Evolutionary conservation across 257 asterid genomes (phyloP).

Genomic region (Rubia yunnanensis): DNA sequence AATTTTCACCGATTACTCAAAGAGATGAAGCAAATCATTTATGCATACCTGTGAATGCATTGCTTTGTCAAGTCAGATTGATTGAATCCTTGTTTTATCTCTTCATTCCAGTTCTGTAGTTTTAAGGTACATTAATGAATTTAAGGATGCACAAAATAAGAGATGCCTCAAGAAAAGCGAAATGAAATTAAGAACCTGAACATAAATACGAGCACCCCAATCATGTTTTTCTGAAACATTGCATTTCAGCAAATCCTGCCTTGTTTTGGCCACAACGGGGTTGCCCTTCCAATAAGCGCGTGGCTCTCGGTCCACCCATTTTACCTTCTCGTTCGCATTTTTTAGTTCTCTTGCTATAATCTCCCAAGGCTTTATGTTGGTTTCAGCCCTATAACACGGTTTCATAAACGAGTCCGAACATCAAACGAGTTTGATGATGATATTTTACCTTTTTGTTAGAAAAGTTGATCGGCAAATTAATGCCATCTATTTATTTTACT

Average conservation of each 20-base stretch:
- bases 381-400: conserved; percentile 5
- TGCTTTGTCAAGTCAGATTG: conserved; percentile 71
- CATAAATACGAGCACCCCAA: conserved; percentile 71
- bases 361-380: conserved; percentile 2
- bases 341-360: neutral
- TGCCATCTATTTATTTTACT: too few species aligned
- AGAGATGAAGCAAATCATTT: too few species aligned
- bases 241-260: conserved; percentile 71
- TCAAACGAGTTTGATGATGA: too few species aligned
- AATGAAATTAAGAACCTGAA: conserved; percentile 41
- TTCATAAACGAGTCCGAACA: too few species aligned
- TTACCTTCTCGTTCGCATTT: neutral
- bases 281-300: conserved; percentile 6
- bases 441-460: too few species aligned
- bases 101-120: conserved; percentile 50
- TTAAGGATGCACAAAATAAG: neutral
- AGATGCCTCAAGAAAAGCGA: neutral
- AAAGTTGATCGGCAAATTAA: neutral
- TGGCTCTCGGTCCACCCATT: conserved; percentile 46
- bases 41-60: conserved; percentile 55
- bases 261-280: conserved; percentile 42
- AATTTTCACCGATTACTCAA: too few species aligned
- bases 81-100: conserved; percentile 51
- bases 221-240: conserved; percentile 62
- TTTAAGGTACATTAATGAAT: neutral